Evolutionary conservation across 2,329 filamentous ascomycete species (phyloP).

Genomic region (Penicillium sp.): DNA sequence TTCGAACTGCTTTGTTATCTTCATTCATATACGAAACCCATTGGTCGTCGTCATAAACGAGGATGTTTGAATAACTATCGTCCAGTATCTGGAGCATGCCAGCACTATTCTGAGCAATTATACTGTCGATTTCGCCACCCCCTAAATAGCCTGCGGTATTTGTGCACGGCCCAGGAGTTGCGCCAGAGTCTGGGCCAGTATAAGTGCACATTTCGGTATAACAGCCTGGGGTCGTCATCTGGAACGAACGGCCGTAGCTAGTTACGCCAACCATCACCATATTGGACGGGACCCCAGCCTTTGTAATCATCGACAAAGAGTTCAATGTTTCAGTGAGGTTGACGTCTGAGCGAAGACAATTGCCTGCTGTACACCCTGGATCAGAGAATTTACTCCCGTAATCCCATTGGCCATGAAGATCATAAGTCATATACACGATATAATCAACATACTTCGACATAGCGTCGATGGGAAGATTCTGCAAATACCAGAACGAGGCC

Average conservation of each 20-base stretch:
- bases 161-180: background rate
- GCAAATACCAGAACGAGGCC: constrained; percentile 26
- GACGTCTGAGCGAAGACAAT: constrained; percentile 1
- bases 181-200: no score
- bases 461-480: constrained; percentile 22
- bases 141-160: background rate
- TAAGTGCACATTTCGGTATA: background rate
- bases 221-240: constrained; percentile 31
- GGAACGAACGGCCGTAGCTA: constrained; percentile 36
- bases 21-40: background rate
- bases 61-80: background rate
- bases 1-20: background rate
- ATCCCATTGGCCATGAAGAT: constrained; percentile 28
- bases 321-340: constrained; percentile 7
- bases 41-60: background rate
- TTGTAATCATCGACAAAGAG: constrained; percentile 8
- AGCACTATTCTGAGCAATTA: no score
- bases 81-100: no score
- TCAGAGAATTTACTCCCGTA: constrained; percentile 17
- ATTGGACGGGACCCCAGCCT: constrained; percentile 1
- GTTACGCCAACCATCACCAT: constrained; percentile 31
- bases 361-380: background rate
- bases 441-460: constrained; percentile 33
- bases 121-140: no score
- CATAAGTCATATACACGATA: constrained; percentile 38